Evolutionary conservation across 2,329 filamentous ascomycete genomes (phyloP), one percentile per base, ranked within the genome.

Genomic region (Conoideocrella luteorostrata): DNA sequence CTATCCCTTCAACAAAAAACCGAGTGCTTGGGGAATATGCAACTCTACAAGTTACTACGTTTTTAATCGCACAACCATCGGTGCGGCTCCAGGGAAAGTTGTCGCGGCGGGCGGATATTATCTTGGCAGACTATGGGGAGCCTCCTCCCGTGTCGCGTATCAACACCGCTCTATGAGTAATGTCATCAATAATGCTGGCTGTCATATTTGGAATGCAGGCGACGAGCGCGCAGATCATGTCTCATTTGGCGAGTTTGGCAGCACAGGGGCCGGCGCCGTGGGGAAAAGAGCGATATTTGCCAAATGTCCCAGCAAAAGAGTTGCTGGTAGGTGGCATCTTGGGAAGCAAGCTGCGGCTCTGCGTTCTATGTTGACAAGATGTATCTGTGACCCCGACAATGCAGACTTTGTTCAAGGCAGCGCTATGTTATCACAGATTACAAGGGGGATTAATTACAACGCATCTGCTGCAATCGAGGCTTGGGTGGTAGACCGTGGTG

Each of bases 111-210:
- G 20, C 10, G 2, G 17, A 2, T 38, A 38, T 12, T 44, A 21
- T 7, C 41, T 44, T 4, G 41, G 35, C 21, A 33, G 41, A 7
- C 41, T 35, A 3, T 44, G 41, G 41, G 22, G 12, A 12, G 1
- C n/a, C 12, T 21, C n/a, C 17, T 24, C 41, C 10, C 35, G 35
- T 15, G 41, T 44, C 20, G 41, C 12, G 1, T 39, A 24, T 9
- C 34, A 44, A 28, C 2, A 20, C 11, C 24, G 6, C 4, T 15
- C 2, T 5, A 11, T 44, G 23, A 15, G 12, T 28, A 20, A 26
- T 11, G 35, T 33, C 3, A 12, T 44, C 41, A 28, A 44, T 15
- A 2, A 2, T 11, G 5, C 4, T 5, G 41, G 41, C 10, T 44
- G 41, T 33, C 17, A 18, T 10, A 7, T 21, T 1, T 44, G 41